phyloP scores from a whole-genome alignment of 2,329 filamentous ascomycete genomes.

The Sphaerulina populicola region DNA sequence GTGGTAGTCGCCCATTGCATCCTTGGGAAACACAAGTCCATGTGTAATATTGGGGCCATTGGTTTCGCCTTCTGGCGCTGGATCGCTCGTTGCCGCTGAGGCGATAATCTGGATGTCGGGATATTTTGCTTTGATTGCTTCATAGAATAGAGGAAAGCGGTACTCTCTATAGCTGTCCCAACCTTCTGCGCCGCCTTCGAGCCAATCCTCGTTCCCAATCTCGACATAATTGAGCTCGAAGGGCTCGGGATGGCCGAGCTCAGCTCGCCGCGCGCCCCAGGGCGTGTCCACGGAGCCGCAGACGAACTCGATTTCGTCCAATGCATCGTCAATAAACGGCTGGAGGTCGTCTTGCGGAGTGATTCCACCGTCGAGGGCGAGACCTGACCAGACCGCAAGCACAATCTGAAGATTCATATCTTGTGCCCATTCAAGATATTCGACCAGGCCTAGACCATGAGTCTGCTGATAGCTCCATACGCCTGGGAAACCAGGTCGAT shows the following conservation, averaged over 20 bases:
- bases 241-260: slow-evolving; percentile 54
- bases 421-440: slow-evolving; percentile 51
- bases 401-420: slow-evolving; percentile 44
- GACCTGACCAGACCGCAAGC: slow-evolving; percentile 51
- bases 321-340: slow-evolving; percentile 47
- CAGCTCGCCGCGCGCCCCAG: slow-evolving; percentile 51
- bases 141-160: slow-evolving; percentile 52
- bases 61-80: slow-evolving; percentile 11
- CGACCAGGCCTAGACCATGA: slow-evolving; percentile 53
- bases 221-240: slow-evolving; percentile 51
- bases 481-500: slow-evolving; percentile 46
- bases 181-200: slow-evolving; percentile 36
- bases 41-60: slow-evolving; percentile 4
- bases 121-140: slow-evolving; percentile 50
- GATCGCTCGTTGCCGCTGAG: slow-evolving; percentile 25
- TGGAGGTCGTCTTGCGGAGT: slow-evolving; percentile 42
- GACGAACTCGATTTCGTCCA: slow-evolving; percentile 58
- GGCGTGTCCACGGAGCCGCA: slow-evolving; percentile 46
- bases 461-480: slow-evolving; percentile 56
- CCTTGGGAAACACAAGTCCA: slow-evolving; percentile 14
- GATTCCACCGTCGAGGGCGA: slow-evolving; percentile 47
- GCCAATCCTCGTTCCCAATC: slow-evolving; percentile 60
- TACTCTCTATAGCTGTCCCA: slow-evolving; percentile 36
- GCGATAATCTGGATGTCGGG: slow-evolving; percentile 52
- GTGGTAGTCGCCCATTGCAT: slow-evolving; percentile 28